These are phyloP conservation scores for Saccharomycopsis sp. DNA, from an alignment of 805 yeast genomes.

Conservation along the genomic window DNA sequence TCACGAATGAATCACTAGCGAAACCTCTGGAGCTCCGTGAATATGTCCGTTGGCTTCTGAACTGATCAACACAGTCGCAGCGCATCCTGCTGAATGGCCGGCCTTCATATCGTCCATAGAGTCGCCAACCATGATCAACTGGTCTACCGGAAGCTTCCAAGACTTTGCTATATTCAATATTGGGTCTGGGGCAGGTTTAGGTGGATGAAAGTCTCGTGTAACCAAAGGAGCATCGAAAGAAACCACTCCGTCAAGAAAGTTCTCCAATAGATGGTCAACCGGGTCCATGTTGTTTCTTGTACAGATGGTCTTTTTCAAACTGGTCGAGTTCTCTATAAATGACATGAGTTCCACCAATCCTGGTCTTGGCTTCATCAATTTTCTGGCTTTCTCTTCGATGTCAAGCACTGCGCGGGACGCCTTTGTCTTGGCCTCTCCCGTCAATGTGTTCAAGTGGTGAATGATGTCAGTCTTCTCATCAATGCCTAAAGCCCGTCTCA, in stretches of 20 bases:
- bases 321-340: slow-evolving; percentile 24
- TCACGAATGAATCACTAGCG: slow-evolving; percentile 6
- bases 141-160: slow-evolving; percentile 41
- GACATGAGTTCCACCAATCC: slow-evolving; percentile 41
- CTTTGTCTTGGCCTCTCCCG: slow-evolving; percentile 30
- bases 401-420: slow-evolving; percentile 42
- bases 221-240: slow-evolving; percentile 43
- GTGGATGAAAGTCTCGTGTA: slow-evolving; percentile 59
- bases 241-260: slow-evolving; percentile 33
- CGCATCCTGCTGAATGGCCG: slow-evolving; percentile 56
- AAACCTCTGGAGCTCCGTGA: not conserved
- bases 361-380: slow-evolving; percentile 42
- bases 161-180: slow-evolving; percentile 44
- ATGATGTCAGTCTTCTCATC: slow-evolving; percentile 45
- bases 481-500: slow-evolving; percentile 55
- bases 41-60: slow-evolving; percentile 42
- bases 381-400: slow-evolving; percentile 62
- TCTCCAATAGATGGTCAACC: slow-evolving; percentile 43
- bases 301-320: slow-evolving; percentile 48
- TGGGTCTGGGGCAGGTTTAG: slow-evolving; percentile 65
- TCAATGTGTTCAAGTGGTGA: slow-evolving; percentile 40
- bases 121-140: slow-evolving; percentile 66
- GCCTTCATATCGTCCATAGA: slow-evolving; percentile 63
- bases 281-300: slow-evolving; percentile 54
- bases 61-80: slow-evolving; percentile 43